Conservation (phyloP, 768 basidiomycete species). For the Podaxis pistillaris region DNA sequence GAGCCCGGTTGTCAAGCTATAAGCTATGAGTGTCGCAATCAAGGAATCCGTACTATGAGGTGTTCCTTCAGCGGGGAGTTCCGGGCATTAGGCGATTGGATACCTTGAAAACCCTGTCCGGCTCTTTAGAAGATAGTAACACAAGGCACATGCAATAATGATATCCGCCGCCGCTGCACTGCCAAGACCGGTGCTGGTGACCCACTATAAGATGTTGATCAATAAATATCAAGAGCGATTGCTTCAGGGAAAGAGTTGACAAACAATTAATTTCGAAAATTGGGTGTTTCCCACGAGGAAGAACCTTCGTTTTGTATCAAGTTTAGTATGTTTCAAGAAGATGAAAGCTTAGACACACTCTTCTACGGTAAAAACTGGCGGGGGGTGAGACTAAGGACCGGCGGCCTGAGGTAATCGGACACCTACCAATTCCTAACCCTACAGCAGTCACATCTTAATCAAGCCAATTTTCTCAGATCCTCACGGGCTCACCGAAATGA, state of each 20-base stretch:
- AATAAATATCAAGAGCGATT: slow-evolving; percentile 29
- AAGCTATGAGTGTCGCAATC: slow-evolving; percentile 41
- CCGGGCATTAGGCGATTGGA: not conserved
- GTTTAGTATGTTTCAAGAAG: slow-evolving; percentile 1
- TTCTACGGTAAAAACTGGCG: slow-evolving; percentile 44
- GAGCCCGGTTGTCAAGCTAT: slow-evolving; percentile 44
- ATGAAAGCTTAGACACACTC: slow-evolving; percentile 29
- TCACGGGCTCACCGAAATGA: slow-evolving; percentile 39
- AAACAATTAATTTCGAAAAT: slow-evolving; percentile 36
- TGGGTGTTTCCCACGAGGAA: slow-evolving; percentile 29
- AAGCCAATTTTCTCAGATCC: not conserved
- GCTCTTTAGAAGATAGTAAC: slow-evolving; percentile 45
- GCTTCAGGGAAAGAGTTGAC: slow-evolving; percentile 14
- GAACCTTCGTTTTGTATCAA: slow-evolving; percentile 26
- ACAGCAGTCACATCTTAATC: slow-evolving; percentile 1
- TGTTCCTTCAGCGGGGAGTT: not conserved
- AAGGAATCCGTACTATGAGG: slow-evolving; percentile 40
- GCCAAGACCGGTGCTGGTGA: slow-evolving; percentile 45
- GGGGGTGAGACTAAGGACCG: slow-evolving; percentile 2
- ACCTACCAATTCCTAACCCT: slow-evolving; percentile 43
- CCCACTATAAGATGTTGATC: slow-evolving; percentile 46
- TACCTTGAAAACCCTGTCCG: slow-evolving; percentile 46
- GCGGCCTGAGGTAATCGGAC: slow-evolving; percentile 1
- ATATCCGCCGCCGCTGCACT: slow-evolving; percentile 49
- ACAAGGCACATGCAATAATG: slow-evolving; percentile 46